These are phyloP conservation scores for Colletotrichum cereale DNA, from an alignment of 2,329 filamentous ascomycete species.

Conservation along the genomic window DNA sequence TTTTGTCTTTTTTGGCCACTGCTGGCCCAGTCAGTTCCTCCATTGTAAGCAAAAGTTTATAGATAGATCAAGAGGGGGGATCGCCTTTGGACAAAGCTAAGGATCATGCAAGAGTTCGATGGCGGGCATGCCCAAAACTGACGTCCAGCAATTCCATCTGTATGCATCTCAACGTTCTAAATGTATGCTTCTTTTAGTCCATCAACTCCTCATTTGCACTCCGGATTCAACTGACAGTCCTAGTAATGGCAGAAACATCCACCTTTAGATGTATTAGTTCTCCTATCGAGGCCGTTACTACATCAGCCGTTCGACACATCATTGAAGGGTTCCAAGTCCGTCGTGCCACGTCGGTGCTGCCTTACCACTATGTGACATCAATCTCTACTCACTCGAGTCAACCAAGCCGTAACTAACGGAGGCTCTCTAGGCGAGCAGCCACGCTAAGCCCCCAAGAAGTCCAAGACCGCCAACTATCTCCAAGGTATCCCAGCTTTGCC, in stretches of 20 bases:
- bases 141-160: not conserved
- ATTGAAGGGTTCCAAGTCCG: not conserved
- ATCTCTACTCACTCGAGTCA: not conserved
- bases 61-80: too few species aligned
- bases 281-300: not conserved
- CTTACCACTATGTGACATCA: not conserved
- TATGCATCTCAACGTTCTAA: not conserved
- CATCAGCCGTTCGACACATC: not conserved
- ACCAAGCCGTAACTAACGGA: not conserved
- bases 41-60: too few species aligned
- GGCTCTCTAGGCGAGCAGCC: constrained; percentile 57
- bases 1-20: not conserved
- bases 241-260: not conserved
- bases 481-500: constrained; percentile 74
- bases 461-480: constrained; percentile 82
- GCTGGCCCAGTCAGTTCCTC: not conserved
- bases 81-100: too few species aligned
- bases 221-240: not conserved
- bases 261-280: not conserved
- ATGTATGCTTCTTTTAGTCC: not conserved
- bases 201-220: not conserved
- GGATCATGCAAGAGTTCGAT: not conserved
- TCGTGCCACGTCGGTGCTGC: not conserved
- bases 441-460: constrained; percentile 79
- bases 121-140: not conserved